These are phyloP conservation scores for Lupinus albus DNA, from an alignment of 306 rosid genomes.

Conservation along the genomic window DNA sequence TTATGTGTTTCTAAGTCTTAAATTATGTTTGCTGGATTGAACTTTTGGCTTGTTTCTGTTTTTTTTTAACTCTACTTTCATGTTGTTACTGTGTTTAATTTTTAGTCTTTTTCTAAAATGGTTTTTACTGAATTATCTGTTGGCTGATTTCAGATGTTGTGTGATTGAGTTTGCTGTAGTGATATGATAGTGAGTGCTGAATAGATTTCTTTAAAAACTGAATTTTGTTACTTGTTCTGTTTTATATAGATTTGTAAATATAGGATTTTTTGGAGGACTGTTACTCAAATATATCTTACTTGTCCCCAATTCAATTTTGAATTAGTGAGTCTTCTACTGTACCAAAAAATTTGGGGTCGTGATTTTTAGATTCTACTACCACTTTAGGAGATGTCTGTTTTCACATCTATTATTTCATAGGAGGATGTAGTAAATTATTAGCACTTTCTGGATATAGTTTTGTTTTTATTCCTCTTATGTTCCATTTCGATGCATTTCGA, in stretches of 20 bases:
- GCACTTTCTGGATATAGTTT: not conserved
- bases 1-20: not conserved
- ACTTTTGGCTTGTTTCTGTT: not conserved
- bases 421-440: not conserved
- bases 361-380: not conserved
- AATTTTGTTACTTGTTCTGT: not conserved
- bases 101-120: not conserved
- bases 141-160: not conserved
- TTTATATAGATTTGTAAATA: not conserved
- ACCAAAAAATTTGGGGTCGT: not conserved
- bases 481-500: slow-evolving; percentile 32
- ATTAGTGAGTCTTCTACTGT: not conserved
- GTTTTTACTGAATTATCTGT: not conserved
- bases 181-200: not conserved
- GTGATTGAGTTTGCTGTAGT: not conserved
- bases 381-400: not conserved
- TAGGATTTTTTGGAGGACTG: not conserved
- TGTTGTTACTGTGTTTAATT: not conserved
- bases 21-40: not conserved
- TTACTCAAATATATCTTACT: not conserved
- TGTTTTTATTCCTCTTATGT: not conserved
- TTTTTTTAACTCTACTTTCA: not conserved
- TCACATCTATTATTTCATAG: slow-evolving; percentile 5
- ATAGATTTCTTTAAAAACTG: not conserved
- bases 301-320: not conserved